Evolutionary conservation across 2,329 filamentous ascomycete genomes (phyloP), one percentile per base, ranked within the genome.

Genomic region (Beauveria sp.): DNA sequence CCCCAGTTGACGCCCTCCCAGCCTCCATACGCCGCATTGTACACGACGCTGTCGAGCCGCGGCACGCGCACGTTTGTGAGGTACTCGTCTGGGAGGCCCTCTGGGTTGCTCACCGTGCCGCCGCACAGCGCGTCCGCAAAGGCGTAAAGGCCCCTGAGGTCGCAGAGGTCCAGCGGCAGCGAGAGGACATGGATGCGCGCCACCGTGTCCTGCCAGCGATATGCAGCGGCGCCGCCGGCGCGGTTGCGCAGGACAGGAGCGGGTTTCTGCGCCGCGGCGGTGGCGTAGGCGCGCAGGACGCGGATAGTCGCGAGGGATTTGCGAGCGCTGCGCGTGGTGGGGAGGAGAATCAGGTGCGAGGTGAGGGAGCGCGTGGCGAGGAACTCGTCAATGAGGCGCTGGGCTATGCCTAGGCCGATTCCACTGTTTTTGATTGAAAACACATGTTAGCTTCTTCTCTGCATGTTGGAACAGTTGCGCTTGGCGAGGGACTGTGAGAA

Each of bases 311-410:
- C 87, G 63, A 83, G 80, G 56, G 88, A 89, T 77, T 97, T 97
- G 64, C 79, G 76, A 49, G 80, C 72, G 69, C 87, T 88, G 66
- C 93, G 89, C 1, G 93, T 96, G 6, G 91, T 96, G 65, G 91
- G 87, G 65, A 97, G 85, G 60, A 97, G 81, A 67, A 91, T 83
- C 50, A 98, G 84, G 69, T 88, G 85, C 62, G 90, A 83, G 34
- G 80, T 79, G 54, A 85, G 79, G 34, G 88, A 84, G 42, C 85
- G 86, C 14, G 85, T 84, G 63, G 80, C 77, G 63, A 96, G 85
- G 78, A 96, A 97, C 69, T 96, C 90, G 77, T 96, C 91, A 68
- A 96, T 93, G 62, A 96, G 81, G 64, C 91, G 90, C 70, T 89
- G 86, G 72, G 89, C 90, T 67, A 90, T 92, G 61, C 88, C 88